phyloP scores from a whole-genome alignment of 768 basidiomycete species.

The Suillus spraguei region DNA sequence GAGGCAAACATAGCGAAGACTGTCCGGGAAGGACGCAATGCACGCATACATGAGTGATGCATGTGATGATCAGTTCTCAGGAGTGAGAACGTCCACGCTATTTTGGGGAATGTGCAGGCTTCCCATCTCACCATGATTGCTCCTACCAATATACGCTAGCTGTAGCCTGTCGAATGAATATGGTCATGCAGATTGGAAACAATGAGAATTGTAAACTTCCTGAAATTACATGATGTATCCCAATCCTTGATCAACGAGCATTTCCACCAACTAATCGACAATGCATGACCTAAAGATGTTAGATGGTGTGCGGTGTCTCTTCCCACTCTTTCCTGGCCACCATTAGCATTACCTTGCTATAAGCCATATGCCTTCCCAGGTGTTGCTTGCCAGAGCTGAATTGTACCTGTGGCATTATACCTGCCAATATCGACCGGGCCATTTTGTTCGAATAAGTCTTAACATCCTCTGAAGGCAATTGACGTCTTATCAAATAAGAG shows the following conservation, averaged over 20 bases:
- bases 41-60: background rate
- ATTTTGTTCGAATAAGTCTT: background rate
- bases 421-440: constrained; percentile 10
- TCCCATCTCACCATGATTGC: background rate
- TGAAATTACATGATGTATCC: constrained; percentile 22
- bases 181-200: constrained; percentile 2
- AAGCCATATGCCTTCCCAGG: constrained; percentile 92
- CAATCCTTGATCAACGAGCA: constrained; percentile 22
- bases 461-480: constrained; percentile 67
- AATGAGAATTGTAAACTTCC: constrained; percentile 16
- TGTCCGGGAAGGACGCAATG: too few relatives aligned
- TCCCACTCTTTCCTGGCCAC: constrained; percentile 34
- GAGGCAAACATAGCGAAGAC: too few relatives aligned
- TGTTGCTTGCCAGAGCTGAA: constrained; percentile 96
- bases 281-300: constrained; percentile 10
- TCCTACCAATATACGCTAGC: background rate
- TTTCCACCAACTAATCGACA: constrained; percentile 17
- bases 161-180: background rate
- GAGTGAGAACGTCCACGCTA: background rate
- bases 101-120: background rate
- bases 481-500: constrained; percentile 13
- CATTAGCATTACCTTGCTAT: constrained; percentile 70
- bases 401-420: constrained; percentile 63
- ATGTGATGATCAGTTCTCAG: too few relatives aligned
- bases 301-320: constrained; percentile 15